Evolutionary conservation across 768 basidiomycete genomes (phyloP).

Genomic region (Crucibulum laeve): DNA sequence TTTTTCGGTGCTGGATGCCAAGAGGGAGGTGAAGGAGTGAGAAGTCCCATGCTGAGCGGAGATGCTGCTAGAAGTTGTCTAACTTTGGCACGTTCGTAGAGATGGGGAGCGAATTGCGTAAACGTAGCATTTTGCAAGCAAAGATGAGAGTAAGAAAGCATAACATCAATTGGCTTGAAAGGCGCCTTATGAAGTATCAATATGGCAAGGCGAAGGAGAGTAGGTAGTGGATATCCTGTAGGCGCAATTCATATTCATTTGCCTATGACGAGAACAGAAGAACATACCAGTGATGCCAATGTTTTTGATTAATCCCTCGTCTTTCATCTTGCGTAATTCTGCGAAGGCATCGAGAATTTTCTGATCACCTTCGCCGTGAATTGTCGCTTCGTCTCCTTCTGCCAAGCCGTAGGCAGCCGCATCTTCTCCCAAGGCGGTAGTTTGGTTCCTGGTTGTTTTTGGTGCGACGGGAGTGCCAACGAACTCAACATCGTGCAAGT

Average conservation of each 20-base stretch:
- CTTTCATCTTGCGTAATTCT: constrained; percentile 64
- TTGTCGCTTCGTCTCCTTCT: constrained; percentile 47
- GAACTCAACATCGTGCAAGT: constrained; percentile 84
- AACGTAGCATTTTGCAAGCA: constrained; percentile 69
- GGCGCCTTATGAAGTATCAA: constrained; percentile 65
- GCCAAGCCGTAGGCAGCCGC: constrained; percentile 62
- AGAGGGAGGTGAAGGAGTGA: constrained; percentile 47
- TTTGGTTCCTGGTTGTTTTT: constrained; percentile 50
- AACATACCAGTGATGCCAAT: constrained; percentile 76
- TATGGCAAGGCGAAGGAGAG: constrained; percentile 78
- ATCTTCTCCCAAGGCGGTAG: constrained; percentile 47
- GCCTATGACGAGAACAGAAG: background rate
- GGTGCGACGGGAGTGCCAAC: constrained; percentile 52
- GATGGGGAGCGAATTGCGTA: constrained; percentile 47
- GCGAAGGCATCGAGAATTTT: constrained; percentile 63
- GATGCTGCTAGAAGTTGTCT: constrained; percentile 72
- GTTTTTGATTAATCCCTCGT: constrained; percentile 64
- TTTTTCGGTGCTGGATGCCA: constrained; percentile 77
- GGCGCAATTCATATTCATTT: background rate
- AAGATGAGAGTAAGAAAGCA: constrained; percentile 81
- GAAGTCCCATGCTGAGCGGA: constrained; percentile 81
- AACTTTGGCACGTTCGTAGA: constrained; percentile 61
- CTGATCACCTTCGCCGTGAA: constrained; percentile 69
- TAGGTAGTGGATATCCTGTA: constrained; percentile 76
- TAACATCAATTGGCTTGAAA: constrained; percentile 68